Base-by-base conservation (phyloP, 2,329 filamentous ascomycete genomes). In the Chrysosporium queenslandicum region DNA sequence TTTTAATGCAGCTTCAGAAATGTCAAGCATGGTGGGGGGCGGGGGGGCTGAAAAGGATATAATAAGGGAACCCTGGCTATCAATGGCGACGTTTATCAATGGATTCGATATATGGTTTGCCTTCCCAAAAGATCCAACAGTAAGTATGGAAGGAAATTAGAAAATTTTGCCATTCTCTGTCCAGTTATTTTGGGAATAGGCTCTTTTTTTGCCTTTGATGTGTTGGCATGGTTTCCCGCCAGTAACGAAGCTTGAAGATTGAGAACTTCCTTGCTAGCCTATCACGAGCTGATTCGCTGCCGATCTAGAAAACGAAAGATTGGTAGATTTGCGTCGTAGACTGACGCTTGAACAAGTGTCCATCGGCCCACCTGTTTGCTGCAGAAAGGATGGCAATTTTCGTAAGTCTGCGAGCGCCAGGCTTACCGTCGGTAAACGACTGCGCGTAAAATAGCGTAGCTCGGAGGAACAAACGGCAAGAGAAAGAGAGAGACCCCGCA, bases 151-250 rank as follows among this genome's bases (percentile, higher is more conserved):
- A 49, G 46, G 23, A 43, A 49, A 46, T 25, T 27, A 16, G 43
- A 25, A 25, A 40, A 34, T 34, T 41, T 37, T 27, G 32, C 34
- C 34, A 49, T 49, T 43, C 41, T 49, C 27, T 43, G 42, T 47
- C 47, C 16, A 23, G 18, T 46, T 40, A n/a, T 16, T 43, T 45
- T 43, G 45, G 39, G 37, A 53, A 51, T 53, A 46, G 27, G 55
- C 39, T 40, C 46, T 27, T 55, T 54, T 57, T 59, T 56, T 53
- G 60, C 55, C 58, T 54, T 59, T 69, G 87, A 89, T 94, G 88
- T 85, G 87, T 78, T 94, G 88, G 87, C 87, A 83, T 83, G 75
- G 77, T 77, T 84, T 77, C 77, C 81, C 79, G 79, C 86, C 86
- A 91, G 83, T 90, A 82, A 78, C 82, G 80, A 75, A 75, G 76